phyloP scores from a whole-genome alignment of 2,329 filamentous ascomycete species.

The Xylaria sp. region DNA sequence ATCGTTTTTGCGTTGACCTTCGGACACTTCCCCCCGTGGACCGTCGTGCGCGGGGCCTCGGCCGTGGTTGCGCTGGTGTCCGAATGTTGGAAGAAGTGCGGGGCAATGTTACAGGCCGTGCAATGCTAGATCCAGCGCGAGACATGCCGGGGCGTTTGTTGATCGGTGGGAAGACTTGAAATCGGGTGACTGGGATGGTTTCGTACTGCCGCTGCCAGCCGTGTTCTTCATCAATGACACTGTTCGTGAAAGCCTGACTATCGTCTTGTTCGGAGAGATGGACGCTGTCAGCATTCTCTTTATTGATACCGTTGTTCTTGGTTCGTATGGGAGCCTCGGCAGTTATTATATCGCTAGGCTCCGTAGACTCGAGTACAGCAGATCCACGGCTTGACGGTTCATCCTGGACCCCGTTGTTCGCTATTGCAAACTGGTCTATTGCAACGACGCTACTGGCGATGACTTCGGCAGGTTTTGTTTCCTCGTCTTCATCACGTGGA shows the following conservation, averaged over 20 bases:
- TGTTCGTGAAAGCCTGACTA: constrained; percentile 20
- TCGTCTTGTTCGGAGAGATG: constrained; percentile 30
- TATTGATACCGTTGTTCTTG: constrained; percentile 38
- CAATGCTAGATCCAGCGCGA: constrained; percentile 49
- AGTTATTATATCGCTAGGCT: constrained; percentile 44
- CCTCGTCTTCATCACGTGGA: constrained; percentile 76
- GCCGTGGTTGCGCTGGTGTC: constrained; percentile 41
- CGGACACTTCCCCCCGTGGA: constrained; percentile 40
- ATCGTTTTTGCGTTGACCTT: constrained; percentile 48
- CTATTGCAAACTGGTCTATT: constrained; percentile 42
- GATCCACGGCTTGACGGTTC: constrained; percentile 34
- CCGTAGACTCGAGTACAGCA: constrained; percentile 48
- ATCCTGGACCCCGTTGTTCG: constrained; percentile 38
- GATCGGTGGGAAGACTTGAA: constrained; percentile 78
- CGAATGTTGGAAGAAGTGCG: constrained; percentile 42
- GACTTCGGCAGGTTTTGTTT: constrained; percentile 45
- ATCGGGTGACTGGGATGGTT: constrained; percentile 71
- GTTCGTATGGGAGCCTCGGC: constrained; percentile 26
- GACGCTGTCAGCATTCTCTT: constrained; percentile 30
- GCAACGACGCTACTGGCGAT: constrained; percentile 41
- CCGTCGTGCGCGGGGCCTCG: constrained; percentile 48
- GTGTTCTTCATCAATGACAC: constrained; percentile 38
- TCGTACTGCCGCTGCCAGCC: constrained; percentile 57
- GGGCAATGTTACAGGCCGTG: constrained; percentile 37
- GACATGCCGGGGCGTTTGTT: constrained; percentile 55